Base-by-base conservation (phyloP, 306 rosid species). In the Gastrolobium villosum region DNA sequence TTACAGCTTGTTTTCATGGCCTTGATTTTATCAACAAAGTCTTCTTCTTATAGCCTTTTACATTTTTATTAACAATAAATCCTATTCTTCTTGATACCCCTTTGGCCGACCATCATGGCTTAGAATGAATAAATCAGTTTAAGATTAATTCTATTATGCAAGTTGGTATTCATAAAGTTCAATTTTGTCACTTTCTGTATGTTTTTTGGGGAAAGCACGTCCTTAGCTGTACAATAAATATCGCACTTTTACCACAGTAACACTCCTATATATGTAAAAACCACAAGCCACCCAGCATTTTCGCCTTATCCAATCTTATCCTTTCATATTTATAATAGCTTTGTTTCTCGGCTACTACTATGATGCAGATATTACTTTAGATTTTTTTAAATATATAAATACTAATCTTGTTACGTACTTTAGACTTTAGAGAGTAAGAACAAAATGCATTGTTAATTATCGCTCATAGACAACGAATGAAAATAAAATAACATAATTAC, bases 381-480 rank as follows among this genome's bases (percentile, higher is more conserved):
- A 63, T 1, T 10, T 37, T 15, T 10, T 9, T 2, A 10, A 5
- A 20, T 28, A 30, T 31, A 8, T 32, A 45, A 61, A 48, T 7
- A 37, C 43, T 11, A 10, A 53, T 6, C 3, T 14, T 49, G 4
- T 20, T 3, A 5, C 7, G 5, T 35, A 10, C 5, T 10, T 10
- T 26, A 62, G 8, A 26, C 10, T 20, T 20, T 20, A 20, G 26
- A 20, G 26, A 48, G 37, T 35, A 76, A 36, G 28, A 75, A 76
- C 80, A 76, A 64, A 76, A 65, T 52, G 7, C 56, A 36, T 76
- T 6, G 34, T n/a, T 36, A 62, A 64, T 50, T 52, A 53, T 65
- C 65, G 74, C 65, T 55, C 54, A 20, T 52, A 20, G 31, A 45
- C 28, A 1, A 54, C 43, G 39, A 66, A 65, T 54, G 59, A 54